phyloP scores from a whole-genome alignment of 2,329 filamentous ascomycete species.

The Colletotrichum euphorbiae region DNA sequence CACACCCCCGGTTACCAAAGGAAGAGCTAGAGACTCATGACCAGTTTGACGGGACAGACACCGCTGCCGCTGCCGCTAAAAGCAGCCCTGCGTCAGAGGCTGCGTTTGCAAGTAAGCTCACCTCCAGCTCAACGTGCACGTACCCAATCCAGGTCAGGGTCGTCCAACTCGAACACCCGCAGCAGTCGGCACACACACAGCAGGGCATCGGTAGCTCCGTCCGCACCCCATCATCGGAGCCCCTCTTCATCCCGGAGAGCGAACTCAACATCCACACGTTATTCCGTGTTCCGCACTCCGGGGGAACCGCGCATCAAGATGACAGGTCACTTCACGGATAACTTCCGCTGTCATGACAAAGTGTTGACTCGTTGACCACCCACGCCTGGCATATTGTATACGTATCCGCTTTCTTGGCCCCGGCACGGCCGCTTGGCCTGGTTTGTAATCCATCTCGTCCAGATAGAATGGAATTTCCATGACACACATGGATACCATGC shows the following conservation, averaged over 20 bases:
- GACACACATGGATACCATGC: not conserved
- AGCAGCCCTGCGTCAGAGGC: not conserved
- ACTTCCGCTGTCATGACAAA: not conserved
- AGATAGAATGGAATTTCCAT: not conserved
- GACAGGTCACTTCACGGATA: not conserved
- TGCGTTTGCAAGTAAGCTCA: constrained; percentile 17
- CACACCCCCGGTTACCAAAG: too few species aligned
- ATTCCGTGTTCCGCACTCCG: not conserved
- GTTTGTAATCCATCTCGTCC: not conserved
- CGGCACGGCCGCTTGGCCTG: not conserved
- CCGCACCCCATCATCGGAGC: not conserved
- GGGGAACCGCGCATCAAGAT: not conserved
- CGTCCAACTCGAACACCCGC: not conserved
- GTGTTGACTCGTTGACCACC: not conserved
- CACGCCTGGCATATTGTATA: not conserved
- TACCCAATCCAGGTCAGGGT: not conserved
- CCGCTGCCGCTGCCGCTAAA: too few species aligned
- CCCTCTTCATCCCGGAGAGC: not conserved
- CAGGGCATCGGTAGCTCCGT: constrained; percentile 30
- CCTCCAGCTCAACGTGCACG: not conserved
- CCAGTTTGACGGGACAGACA: not conserved
- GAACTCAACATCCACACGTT: not conserved
- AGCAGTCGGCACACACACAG: not conserved
- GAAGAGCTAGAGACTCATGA: not conserved
- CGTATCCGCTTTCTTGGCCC: not conserved